Evolutionary conservation across 352 stramenopile species (phyloP).

Genomic region (Elongisporangium prolatum): DNA sequence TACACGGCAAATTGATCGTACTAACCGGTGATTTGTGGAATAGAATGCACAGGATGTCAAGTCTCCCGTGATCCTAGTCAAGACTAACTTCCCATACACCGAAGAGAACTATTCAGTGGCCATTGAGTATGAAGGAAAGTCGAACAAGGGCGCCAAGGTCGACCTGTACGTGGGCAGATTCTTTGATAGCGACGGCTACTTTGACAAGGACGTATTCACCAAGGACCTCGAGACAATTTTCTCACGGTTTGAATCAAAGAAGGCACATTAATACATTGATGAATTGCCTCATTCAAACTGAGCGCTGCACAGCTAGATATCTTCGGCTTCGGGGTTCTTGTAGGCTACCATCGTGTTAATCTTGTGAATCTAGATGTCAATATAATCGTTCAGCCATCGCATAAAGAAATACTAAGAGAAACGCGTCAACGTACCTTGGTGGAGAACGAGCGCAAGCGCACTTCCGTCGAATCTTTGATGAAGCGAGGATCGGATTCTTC

Average conservation of each 20-base stretch:
- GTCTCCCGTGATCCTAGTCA: constrained; percentile 44
- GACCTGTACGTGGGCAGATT: constrained; percentile 82
- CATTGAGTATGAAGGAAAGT: constrained; percentile 41
- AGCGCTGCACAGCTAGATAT: constrained; percentile 32
- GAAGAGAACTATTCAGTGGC: constrained; percentile 68
- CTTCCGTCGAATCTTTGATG: constrained; percentile 97
- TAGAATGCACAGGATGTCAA: constrained; percentile 23
- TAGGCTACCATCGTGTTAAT: constrained; percentile 98
- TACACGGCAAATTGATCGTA: background rate
- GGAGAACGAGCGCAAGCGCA: constrained; percentile 97
- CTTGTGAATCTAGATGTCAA: constrained; percentile 91
- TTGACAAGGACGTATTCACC: constrained; percentile 69
- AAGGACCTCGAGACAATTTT: constrained; percentile 62
- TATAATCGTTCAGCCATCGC: constrained; percentile 10
- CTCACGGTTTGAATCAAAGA: constrained; percentile 62
- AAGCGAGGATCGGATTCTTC: constrained; percentile 97
- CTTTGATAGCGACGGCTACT: constrained; percentile 85
- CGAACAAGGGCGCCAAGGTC: constrained; percentile 38
- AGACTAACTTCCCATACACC: constrained; percentile 63
- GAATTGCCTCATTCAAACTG: constrained; percentile 7
- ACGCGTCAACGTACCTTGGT: constrained; percentile 88
- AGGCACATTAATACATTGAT: constrained; percentile 61
- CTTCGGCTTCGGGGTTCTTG: constrained; percentile 86
- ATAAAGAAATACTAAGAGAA: constrained; percentile 7
- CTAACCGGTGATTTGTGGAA: constrained; percentile 2